These are phyloP conservation scores for Pythium pectinolyticum DNA, from an alignment of 352 stramenopile species.

Conservation along the genomic window DNA sequence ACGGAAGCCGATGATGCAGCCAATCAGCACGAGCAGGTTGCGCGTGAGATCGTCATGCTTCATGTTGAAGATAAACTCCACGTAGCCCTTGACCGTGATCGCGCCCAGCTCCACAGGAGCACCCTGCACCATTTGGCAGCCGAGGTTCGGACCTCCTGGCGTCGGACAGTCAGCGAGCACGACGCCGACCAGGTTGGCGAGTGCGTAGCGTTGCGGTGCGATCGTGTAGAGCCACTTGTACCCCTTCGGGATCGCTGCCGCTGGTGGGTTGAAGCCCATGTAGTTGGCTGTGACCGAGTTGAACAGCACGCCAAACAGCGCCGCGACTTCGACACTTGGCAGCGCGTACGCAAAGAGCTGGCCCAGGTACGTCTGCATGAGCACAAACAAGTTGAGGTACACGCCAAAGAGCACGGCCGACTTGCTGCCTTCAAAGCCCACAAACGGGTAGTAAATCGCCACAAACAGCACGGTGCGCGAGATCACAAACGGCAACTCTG, in stretches of 20 bases:
- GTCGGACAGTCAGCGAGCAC: constrained; percentile 21
- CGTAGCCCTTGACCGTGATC: constrained; percentile 35
- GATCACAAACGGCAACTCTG: constrained; percentile 50
- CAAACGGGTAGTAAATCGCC: constrained; percentile 37
- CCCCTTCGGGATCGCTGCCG: constrained; percentile 23
- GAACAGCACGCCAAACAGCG: constrained; percentile 26
- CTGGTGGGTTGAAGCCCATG: constrained; percentile 35
- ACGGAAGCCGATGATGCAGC: constrained; percentile 38
- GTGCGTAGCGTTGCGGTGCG: constrained; percentile 22
- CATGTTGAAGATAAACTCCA: constrained; percentile 32
- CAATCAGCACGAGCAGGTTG: constrained; percentile 23
- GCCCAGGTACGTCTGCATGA: constrained; percentile 35
- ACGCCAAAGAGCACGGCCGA: constrained; percentile 29
- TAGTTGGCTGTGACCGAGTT: constrained; percentile 37
- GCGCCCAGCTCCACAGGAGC: constrained; percentile 19
- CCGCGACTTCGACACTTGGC: constrained; percentile 25
- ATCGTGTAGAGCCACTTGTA: constrained; percentile 37
- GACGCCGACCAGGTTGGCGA: constrained; percentile 12
- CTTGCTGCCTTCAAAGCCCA: constrained; percentile 29
- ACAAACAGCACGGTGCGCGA: constrained; percentile 23
- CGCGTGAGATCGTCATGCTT: constrained; percentile 27
- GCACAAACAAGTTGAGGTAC: constrained; percentile 25
- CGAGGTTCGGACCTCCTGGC: constrained; percentile 11
- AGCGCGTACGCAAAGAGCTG: constrained; percentile 32
- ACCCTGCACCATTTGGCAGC: constrained; percentile 24